phyloP scores from a whole-genome alignment of 768 basidiomycete species.

The Amylocystis lapponica region DNA sequence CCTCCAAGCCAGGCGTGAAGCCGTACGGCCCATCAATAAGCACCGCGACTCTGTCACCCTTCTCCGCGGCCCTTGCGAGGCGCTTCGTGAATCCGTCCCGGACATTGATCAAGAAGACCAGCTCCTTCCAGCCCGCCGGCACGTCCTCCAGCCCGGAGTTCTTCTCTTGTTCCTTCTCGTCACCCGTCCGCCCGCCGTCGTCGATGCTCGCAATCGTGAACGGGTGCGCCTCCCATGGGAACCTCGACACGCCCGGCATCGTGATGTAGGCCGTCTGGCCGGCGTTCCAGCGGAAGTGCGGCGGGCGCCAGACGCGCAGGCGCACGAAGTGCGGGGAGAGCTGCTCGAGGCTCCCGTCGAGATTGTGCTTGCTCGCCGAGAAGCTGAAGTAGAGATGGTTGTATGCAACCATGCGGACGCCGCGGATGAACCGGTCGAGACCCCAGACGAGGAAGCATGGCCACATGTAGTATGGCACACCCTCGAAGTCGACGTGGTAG shows the following conservation, averaged over 20 bases:
- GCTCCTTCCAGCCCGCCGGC: conserved; percentile 27
- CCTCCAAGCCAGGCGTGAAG: conserved; percentile 32
- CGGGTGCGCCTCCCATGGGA: conserved; percentile 52
- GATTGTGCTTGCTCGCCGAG: conserved; percentile 16
- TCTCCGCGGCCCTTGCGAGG: conserved; percentile 30
- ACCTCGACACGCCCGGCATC: conserved; percentile 39
- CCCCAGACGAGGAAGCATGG: conserved; percentile 50
- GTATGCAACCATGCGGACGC: conserved; percentile 36
- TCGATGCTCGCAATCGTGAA: conserved; percentile 51
- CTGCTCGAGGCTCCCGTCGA: conserved; percentile 36
- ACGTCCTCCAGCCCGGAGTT: background rate
- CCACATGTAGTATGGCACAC: conserved; percentile 38
- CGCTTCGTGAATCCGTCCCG: conserved; percentile 55
- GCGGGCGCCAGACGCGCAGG: conserved; percentile 37
- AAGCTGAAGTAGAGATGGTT: conserved; percentile 38
- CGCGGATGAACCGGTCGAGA: conserved; percentile 45
- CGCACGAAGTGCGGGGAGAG: conserved; percentile 43
- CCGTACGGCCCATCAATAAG: conserved; percentile 61
- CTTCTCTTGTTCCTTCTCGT: conserved; percentile 4
- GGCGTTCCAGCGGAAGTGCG: conserved; percentile 44
- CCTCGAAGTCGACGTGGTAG: conserved; percentile 19
- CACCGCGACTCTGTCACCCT: conserved; percentile 32
- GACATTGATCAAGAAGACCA: conserved; percentile 58
- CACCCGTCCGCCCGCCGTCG: background rate
- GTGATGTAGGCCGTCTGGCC: conserved; percentile 52